These are phyloP conservation scores for Persicaria tinctoria DNA, from an alignment of 148 eudicot genomes.

Conservation along the genomic window DNA sequence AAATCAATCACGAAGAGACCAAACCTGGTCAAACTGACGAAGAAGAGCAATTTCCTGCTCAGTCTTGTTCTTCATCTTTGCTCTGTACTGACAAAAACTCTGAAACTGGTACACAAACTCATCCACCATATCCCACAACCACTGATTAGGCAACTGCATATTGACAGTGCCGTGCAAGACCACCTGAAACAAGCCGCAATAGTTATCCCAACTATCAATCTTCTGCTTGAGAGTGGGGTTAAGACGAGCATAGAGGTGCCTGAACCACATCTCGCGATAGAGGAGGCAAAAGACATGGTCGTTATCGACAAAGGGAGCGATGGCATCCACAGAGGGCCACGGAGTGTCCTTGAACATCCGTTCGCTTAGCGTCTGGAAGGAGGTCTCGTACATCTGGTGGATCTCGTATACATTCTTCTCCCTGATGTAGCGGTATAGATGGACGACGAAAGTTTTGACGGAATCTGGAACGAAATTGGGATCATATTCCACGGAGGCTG, in stretches of 20 bases:
- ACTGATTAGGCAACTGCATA: conserved; percentile 97
- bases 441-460: conserved; percentile 84
- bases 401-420: conserved; percentile 97
- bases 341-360: conserved; percentile 83
- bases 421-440: conserved; percentile 83
- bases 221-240: conserved; percentile 63
- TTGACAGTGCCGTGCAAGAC: conserved; percentile 77
- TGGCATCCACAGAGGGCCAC: conserved; percentile 88
- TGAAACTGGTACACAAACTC: conserved; percentile 97
- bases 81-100: conserved; percentile 90
- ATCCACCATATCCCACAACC: conserved; percentile 99
- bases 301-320: conserved; percentile 73
- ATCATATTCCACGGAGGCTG: conserved; percentile 37
- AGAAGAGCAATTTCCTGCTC: conserved; percentile 86
- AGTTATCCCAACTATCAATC: conserved; percentile 89
- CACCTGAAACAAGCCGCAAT: conserved; percentile 72
- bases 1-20: background rate
- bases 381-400: conserved; percentile 96
- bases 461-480: conserved; percentile 91
- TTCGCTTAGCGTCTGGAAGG: conserved; percentile 71
- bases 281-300: conserved; percentile 90
- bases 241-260: conserved; percentile 71
- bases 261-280: conserved; percentile 93
- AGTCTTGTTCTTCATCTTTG: conserved; percentile 88
- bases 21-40: conserved; percentile 70